phyloP scores from a whole-genome alignment of 2,329 filamentous ascomycete species.

The Ustulina deusta region DNA sequence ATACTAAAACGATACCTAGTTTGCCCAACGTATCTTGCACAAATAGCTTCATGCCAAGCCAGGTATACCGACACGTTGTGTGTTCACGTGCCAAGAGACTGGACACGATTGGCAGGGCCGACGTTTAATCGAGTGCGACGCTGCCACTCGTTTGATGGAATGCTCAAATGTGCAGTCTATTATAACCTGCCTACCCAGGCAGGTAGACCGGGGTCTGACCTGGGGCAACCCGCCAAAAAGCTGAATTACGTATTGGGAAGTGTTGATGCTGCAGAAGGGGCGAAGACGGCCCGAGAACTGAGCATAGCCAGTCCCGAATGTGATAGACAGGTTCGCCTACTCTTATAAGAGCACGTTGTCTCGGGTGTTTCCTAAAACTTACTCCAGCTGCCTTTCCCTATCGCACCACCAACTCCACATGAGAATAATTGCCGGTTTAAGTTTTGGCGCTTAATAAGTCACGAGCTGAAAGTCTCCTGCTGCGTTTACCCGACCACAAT shows the following conservation, averaged over 20 bases:
- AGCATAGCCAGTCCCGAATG: background rate
- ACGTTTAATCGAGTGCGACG: conserved; percentile 20
- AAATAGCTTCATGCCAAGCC: conserved; percentile 28
- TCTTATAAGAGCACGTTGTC: background rate
- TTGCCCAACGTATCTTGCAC: background rate
- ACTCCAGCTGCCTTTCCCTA: background rate
- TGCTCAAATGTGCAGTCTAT: background rate
- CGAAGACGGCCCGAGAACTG: background rate
- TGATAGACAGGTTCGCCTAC: too few relatives aligned
- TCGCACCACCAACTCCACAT: background rate
- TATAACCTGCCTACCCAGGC: conserved; percentile 19
- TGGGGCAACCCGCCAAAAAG: too few relatives aligned
- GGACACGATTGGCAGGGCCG: conserved; percentile 24
- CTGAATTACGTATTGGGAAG: conserved; percentile 2
- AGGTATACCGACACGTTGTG: background rate
- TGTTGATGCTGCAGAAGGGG: background rate
- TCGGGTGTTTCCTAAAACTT: background rate
- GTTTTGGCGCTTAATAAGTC: background rate
- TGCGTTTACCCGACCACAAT: too few relatives aligned
- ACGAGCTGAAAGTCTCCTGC: background rate
- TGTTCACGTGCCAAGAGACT: conserved; percentile 31
- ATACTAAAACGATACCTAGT: background rate
- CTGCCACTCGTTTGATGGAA: conserved; percentile 2
- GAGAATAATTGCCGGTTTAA: background rate
- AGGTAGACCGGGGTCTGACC: conserved; percentile 10